A percentile compares a stretch with the other conserved stretches of the same genome.
Evolutionary conservation across 1,139 yeast genomes (phyloP).

Genomic region (Arxiozyma heterogenica): DNA sequence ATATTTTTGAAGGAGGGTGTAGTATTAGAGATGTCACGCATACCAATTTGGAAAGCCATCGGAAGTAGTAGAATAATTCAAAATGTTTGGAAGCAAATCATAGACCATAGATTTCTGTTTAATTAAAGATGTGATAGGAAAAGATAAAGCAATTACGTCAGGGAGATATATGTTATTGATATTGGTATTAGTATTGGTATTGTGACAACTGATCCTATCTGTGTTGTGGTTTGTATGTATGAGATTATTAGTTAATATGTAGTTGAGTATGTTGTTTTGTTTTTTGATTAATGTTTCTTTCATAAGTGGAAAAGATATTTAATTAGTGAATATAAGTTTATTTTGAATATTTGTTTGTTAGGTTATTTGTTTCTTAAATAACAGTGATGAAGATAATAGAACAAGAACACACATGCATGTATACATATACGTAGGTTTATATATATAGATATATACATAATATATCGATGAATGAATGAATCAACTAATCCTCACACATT

Average conservation of each 20-base stretch:
- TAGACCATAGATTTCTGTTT: constrained; percentile 9
- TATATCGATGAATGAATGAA: too few species aligned
- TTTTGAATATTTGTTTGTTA: too few species aligned
- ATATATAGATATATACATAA: too few species aligned
- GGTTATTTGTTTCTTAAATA: too few species aligned
- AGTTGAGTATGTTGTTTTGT: constrained; percentile 1
- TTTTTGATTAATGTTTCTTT: not conserved
- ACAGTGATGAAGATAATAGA: too few species aligned
- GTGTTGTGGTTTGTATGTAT: not conserved
- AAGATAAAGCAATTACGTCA: constrained; percentile 10
- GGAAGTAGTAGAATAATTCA: constrained; percentile 11
- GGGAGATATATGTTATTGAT: not conserved
- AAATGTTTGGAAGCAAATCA: constrained; percentile 5
- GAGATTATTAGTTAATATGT: not conserved
- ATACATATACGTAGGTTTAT: too few species aligned
- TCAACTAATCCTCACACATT: too few species aligned
- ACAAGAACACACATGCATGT: too few species aligned
- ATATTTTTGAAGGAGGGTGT: not conserved
- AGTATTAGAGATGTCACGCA: constrained; percentile 25
- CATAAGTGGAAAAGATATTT: not conserved
- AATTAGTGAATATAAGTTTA: not conserved
- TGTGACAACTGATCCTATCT: too few species aligned
- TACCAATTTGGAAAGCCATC: constrained; percentile 25
- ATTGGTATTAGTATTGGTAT: not conserved
- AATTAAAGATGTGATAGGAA: constrained; percentile 17